A percentile compares a stretch with the other conserved stretches of the same genome.
Evolutionary conservation across 2,329 filamentous ascomycete species (phyloP).

Genomic region (Cercospora zeina): DNA sequence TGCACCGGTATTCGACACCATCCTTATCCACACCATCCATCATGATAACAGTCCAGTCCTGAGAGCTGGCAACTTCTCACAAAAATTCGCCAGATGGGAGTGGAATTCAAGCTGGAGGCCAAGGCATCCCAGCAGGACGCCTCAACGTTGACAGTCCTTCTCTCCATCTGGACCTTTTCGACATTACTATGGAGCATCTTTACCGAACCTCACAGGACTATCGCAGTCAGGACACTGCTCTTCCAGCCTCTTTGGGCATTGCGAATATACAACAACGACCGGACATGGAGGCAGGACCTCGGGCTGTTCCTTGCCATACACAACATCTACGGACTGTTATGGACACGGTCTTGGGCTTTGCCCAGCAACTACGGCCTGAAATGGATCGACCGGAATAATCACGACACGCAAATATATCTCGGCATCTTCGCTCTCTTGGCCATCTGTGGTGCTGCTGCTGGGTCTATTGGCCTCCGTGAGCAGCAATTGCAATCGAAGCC

Average conservation of each 20-base stretch:
- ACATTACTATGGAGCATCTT: slow-evolving; percentile 40
- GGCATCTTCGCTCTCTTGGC: slow-evolving; percentile 35
- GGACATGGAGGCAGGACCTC: slow-evolving; percentile 36
- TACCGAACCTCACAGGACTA: slow-evolving; percentile 36
- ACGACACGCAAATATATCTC: slow-evolving; percentile 31
- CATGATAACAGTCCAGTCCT: background rate
- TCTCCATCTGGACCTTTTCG: slow-evolving; percentile 32
- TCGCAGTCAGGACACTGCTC: slow-evolving; percentile 34
- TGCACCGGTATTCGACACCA: slow-evolving; percentile 1
- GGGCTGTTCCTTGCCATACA: slow-evolving; percentile 31
- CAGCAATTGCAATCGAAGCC: slow-evolving; percentile 28
- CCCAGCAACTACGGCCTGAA: slow-evolving; percentile 15
- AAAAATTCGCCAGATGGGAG: background rate
- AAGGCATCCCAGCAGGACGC: slow-evolving; percentile 2
- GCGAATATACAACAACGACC: slow-evolving; percentile 29
- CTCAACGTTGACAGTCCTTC: slow-evolving; percentile 25
- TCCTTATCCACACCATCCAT: background rate
- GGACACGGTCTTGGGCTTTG: slow-evolving; percentile 32
- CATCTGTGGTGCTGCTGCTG: slow-evolving; percentile 35
- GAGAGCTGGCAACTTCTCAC: slow-evolving; percentile 1
- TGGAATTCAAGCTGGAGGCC: background rate
- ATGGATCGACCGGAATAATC: slow-evolving; percentile 24
- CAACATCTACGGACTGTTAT: slow-evolving; percentile 29
- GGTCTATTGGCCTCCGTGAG: slow-evolving; percentile 36
- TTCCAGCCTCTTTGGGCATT: slow-evolving; percentile 38